Percentiles rank a stretch among this genome's conserved stretches.
Evolutionary conservation across 495 filamentous ascomycete genomes (phyloP).

Genomic region (Aspergillus sclerotioniger): DNA sequence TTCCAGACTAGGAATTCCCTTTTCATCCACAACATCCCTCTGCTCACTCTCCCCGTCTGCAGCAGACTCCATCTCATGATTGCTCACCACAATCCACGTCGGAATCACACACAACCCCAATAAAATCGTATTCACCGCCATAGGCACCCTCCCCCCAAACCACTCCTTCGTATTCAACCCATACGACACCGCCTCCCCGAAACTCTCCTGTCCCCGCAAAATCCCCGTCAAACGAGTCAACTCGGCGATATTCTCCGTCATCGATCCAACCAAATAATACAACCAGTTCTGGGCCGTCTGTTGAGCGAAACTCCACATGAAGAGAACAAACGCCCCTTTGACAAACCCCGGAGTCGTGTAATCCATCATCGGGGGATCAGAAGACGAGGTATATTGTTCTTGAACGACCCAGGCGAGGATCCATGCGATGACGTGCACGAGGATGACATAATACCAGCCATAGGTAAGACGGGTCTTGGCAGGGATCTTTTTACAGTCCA

Average conservation of each 20-base stretch:
- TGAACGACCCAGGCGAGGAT: constrained; percentile 50
- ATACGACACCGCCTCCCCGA: constrained; percentile 59
- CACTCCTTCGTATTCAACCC: constrained; percentile 50
- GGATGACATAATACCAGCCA: constrained; percentile 44
- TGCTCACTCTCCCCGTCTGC: too few species aligned
- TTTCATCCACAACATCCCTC: too few species aligned
- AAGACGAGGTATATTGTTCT: constrained; percentile 37
- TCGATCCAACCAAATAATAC: constrained; percentile 59
- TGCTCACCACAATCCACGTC: neutral
- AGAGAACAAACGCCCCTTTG: constrained; percentile 44
- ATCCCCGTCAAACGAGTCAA: constrained; percentile 57
- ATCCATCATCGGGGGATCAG: constrained; percentile 40
- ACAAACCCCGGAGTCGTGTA: constrained; percentile 44
- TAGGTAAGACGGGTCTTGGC: constrained; percentile 40
- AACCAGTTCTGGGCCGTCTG: constrained; percentile 50
- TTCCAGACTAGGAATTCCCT: too few species aligned
- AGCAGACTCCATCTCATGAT: neutral
- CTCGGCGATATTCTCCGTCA: constrained; percentile 56
- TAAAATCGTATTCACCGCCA: constrained; percentile 50
- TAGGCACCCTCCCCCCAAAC: constrained; percentile 46
- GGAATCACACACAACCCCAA: constrained; percentile 30
- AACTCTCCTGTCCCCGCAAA: constrained; percentile 59
- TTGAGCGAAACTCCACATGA: constrained; percentile 48
- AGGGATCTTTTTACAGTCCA: constrained; percentile 39
- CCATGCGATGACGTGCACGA: constrained; percentile 44